Base-by-base conservation (phyloP, 1,284 basidiomycete species). In the Wolfiporia cocos region DNA sequence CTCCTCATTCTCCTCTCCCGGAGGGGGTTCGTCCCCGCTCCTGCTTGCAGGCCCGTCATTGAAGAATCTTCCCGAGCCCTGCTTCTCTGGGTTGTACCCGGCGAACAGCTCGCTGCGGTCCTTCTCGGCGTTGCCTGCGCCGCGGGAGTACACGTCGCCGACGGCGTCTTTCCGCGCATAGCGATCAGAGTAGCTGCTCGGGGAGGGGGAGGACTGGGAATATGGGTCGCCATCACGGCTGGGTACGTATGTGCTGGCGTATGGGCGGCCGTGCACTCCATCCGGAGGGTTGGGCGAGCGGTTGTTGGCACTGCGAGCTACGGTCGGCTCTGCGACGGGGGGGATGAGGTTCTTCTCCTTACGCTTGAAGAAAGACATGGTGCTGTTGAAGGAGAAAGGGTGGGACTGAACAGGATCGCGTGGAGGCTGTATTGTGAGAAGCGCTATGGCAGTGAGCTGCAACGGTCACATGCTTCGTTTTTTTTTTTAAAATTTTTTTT, bases 1-100 rank as follows among this genome's bases (percentile, higher is more conserved):
- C 54, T 98, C 94, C 20, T 98, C 94, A 52, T 88, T 88, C 63
- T 95, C 92, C 58, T 91, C 84, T 35, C 83, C 83, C 10, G 73
- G 69, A 29, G 66, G 49, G 32, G 77, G 75, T 24, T 74, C 59
- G 37, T 66, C 67, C 33, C 65, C 49, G 31, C 55, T 59, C 33
- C 65, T 49, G 31, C 55, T 59, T 15, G 49, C 24, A 10, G 78
- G 76, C 0, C 78, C 78, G 53, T 86, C 79, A 37, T 58, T 52
- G 50, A 77, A 76, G 66, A 86, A 86, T 41, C 83, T 68, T 9
- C 78, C 76, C 30, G 81, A 76, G 21, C 54, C 56, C 22, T 48
- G 61, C 54, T 72, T 78, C 58, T 76, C 63, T 0, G 79, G 72
- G 43, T 83, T 76, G 55, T 80, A 81, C 14, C 87, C 87, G 47